These are phyloP conservation scores for Teratosphaeria gauchensis DNA, from an alignment of 2,329 filamentous ascomycete genomes.

Conservation along the genomic window DNA sequence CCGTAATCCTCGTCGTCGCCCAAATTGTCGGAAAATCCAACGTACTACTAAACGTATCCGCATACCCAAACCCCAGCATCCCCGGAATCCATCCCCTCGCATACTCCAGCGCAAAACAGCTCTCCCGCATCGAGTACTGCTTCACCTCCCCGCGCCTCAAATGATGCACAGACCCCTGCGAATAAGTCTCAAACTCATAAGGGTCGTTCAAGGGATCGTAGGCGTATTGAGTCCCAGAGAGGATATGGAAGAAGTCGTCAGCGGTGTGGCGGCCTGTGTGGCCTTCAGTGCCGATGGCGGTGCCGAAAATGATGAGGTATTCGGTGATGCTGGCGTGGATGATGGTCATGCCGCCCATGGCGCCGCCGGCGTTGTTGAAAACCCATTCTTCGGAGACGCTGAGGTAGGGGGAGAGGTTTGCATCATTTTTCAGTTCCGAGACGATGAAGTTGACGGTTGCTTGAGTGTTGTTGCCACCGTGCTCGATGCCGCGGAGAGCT, in stretches of 20 bases:
- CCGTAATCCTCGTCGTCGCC: slow-evolving; percentile 67
- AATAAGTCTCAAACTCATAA: slow-evolving; percentile 61
- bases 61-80: slow-evolving; percentile 84
- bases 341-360: slow-evolving; percentile 87
- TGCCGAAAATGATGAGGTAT: slow-evolving; percentile 83
- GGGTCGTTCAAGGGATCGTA: slow-evolving; percentile 52
- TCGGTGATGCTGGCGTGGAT: slow-evolving; percentile 83
- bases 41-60: slow-evolving; percentile 70
- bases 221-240: slow-evolving; percentile 65
- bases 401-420: slow-evolving; percentile 38
- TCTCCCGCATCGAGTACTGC: slow-evolving; percentile 72
- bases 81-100: slow-evolving; percentile 83
- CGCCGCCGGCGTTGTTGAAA: slow-evolving; percentile 84
- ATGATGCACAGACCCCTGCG: slow-evolving; percentile 60
- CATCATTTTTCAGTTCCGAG: slow-evolving; percentile 49
- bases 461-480: slow-evolving; percentile 66
- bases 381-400: slow-evolving; percentile 74
- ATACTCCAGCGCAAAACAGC: slow-evolving; percentile 75
- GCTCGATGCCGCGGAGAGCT: slow-evolving; percentile 53
- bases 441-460: slow-evolving; percentile 62
- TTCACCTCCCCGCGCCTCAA: slow-evolving; percentile 61
- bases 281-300: slow-evolving; percentile 74
- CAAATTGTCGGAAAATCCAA: slow-evolving; percentile 78
- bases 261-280: slow-evolving; percentile 83
- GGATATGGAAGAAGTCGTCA: slow-evolving; percentile 91